Base-by-base conservation (phyloP, 2,329 filamentous ascomycete species). In the Ophiostoma triangulosporum region DNA sequence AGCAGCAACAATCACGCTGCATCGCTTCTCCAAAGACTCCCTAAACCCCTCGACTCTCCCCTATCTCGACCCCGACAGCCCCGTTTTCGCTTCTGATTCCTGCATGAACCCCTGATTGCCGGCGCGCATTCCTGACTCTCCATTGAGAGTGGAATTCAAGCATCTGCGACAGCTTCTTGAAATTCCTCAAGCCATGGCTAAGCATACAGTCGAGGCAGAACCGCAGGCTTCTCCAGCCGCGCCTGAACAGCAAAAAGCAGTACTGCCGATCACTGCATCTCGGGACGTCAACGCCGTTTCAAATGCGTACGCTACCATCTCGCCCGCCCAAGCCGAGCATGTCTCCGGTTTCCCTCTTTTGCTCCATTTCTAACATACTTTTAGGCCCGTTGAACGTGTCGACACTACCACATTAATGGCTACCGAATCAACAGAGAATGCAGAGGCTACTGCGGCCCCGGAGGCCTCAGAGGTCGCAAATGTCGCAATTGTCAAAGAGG, bases 121-220 rank as follows among this genome's bases (percentile, higher is more conserved):
- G 22, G 26, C 43, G 9, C 26, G 26, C 43, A 46, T 48, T 52
- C 35, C 31, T 32, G 29, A 27, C 32, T 49, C 35, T 31, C 31
- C 7, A 17, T 46, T 6, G 43, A 31, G 43, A 46, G 43, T 29
- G 43, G 26, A 12, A 27, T n/a, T 12, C 22, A 38, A 12, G 17
- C 1, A 3, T 48, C 24, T 32, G 38, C 5, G 29, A 27, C 22
- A n/a, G 5, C 33, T 20, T 48, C n/a, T 8, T 17, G 20, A 27
- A 32, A 31, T 45, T 24, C 24, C 32, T 49, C 52, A 22, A 17
- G 20, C 46, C 14, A 54, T 49, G 49, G 51, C 43, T 11, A n/a
- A n/a, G n/a, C n/a, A n/a, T n/a, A 48, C 49, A 12, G 40, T 35
- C 26, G 53, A 33, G 31, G 49, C 48, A 26, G 53, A 51, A 17